Evolutionary conservation across 2,329 filamentous ascomycete species (phyloP), one percentile per base, ranked within the genome.

Genomic region (Helotiales sp.): DNA sequence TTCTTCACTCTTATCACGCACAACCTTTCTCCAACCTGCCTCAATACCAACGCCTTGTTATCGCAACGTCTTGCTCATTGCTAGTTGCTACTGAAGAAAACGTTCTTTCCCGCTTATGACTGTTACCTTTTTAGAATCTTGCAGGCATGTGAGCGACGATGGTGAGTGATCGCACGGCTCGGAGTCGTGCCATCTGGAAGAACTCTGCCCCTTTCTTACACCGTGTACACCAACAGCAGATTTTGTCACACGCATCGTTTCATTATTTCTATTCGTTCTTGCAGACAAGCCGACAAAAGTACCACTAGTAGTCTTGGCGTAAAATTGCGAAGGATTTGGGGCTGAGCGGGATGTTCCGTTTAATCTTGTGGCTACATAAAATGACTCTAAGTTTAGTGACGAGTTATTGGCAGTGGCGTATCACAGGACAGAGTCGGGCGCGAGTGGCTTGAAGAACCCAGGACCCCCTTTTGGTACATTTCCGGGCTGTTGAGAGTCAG

Each of bases 301-400:
- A 1, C 47, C 47, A 3, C 47, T 26, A 50, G 10, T 6, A 17
- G 13, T 17, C 11, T 11, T 26, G 22, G 3, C 13, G 47, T 28
- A 13, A 28, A 22, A 54, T n/a, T 54, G 26, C 32, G 3, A 7
- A 49, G 2, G 40, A 17, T 47, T 60, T 60, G 57, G 40, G 37
- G 57, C 57, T 60, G 57, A 60, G 22, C 20, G 57, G 57, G 3
- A 47, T 28, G 26, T n/a, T 45, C 37, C 54, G 8, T 58, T 34
- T 24, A 58, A 58, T 58, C 43, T 58, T 30, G 57, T 60, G 57
- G 40, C 40, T 30, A 40, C 57, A 60, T 47, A 28, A 60, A 22
- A 30, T 32, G 15, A 47, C 17, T 30, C 40, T 60, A 45, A 32
- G 57, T 60, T 60, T 60, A 45, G 57, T 11, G 24, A 17, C 37